Conservation (phyloP, 495 filamentous ascomycete genomes). For the Penicillium crystallinum region DNA sequence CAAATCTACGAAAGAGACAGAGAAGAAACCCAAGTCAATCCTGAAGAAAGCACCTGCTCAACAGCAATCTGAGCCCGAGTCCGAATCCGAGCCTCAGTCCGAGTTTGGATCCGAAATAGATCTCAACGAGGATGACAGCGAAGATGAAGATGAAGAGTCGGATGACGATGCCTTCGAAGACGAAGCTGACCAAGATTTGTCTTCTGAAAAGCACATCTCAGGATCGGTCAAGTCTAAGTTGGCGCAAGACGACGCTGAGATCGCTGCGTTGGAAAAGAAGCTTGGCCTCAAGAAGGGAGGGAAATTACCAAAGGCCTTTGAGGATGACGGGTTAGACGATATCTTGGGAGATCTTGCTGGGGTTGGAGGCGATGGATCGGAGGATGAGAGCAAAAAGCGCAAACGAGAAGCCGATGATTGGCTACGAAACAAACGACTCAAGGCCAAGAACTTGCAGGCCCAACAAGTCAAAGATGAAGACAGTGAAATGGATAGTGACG, state of each 20-base stretch:
- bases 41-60: constrained; percentile 37
- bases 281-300: constrained; percentile 79
- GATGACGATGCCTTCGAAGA: constrained; percentile 22
- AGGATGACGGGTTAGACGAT: constrained; percentile 81
- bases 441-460: constrained; percentile 46
- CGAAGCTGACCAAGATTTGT: constrained; percentile 1
- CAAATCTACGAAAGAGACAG: constrained; percentile 20
- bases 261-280: constrained; percentile 82
- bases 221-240: constrained; percentile 60
- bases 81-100: constrained; percentile 1
- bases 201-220: constrained; percentile 35
- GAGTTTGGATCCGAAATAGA: constrained; percentile 1
- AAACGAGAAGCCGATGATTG: constrained; percentile 53
- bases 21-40: constrained; percentile 34
- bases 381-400: constrained; percentile 46
- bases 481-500: constrained; percentile 22
- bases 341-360: constrained; percentile 67
- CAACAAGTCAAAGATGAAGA: constrained; percentile 23
- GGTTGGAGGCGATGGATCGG: constrained; percentile 44
- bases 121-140: constrained; percentile 6
- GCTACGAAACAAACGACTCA: constrained; percentile 62
- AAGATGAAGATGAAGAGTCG: constrained; percentile 7
- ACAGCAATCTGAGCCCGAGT: constrained; percentile 8
- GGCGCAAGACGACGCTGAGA: constrained; percentile 72
- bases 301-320: constrained; percentile 64